These are phyloP conservation scores for Clarireedia sp. DNA, from an alignment of 2,329 filamentous ascomycete genomes.

Conservation along the genomic window DNA sequence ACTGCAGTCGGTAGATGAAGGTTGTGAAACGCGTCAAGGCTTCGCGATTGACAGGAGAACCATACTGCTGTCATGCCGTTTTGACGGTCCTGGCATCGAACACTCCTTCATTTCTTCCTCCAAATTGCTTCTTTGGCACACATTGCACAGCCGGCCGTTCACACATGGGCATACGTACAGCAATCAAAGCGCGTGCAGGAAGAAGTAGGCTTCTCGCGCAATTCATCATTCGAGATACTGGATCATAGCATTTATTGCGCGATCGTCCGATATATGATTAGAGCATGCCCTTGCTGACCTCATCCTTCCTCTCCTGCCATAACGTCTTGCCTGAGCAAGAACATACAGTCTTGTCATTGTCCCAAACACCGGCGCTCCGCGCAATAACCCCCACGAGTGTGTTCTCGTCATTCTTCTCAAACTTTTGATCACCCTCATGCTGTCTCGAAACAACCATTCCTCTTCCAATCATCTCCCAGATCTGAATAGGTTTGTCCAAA, in stretches of 20 bases:
- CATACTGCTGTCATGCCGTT: slow-evolving; percentile 9
- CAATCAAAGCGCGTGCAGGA: neutral
- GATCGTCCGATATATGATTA: slow-evolving; percentile 37
- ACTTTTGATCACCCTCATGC: slow-evolving; percentile 49
- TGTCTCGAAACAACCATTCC: slow-evolving; percentile 76
- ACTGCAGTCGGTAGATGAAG: neutral
- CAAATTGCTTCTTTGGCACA: slow-evolving; percentile 11
- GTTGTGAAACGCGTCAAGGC: slow-evolving; percentile 18
- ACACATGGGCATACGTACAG: neutral
- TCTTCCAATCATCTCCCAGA: slow-evolving; percentile 95
- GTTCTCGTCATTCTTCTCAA: slow-evolving; percentile 67
- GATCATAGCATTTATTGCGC: slow-evolving; percentile 14
- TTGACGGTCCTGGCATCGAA: neutral
- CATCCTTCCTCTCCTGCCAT: slow-evolving; percentile 92
- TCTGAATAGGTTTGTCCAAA: slow-evolving; percentile 70
- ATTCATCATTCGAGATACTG: neutral
- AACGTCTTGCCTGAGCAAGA: slow-evolving; percentile 97
- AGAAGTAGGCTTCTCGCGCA: neutral
- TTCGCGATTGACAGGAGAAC: slow-evolving; percentile 20
- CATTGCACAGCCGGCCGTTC: neutral
- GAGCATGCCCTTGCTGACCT: slow-evolving; percentile 83
- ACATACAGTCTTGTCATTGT: slow-evolving; percentile 97
- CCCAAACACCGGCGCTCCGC: slow-evolving; percentile 94
- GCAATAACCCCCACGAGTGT: slow-evolving; percentile 92
- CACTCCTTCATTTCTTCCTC: slow-evolving; percentile 10